phyloP scores from a whole-genome alignment of 2,329 filamentous ascomycete species.

The Teratosphaeria viscida region DNA sequence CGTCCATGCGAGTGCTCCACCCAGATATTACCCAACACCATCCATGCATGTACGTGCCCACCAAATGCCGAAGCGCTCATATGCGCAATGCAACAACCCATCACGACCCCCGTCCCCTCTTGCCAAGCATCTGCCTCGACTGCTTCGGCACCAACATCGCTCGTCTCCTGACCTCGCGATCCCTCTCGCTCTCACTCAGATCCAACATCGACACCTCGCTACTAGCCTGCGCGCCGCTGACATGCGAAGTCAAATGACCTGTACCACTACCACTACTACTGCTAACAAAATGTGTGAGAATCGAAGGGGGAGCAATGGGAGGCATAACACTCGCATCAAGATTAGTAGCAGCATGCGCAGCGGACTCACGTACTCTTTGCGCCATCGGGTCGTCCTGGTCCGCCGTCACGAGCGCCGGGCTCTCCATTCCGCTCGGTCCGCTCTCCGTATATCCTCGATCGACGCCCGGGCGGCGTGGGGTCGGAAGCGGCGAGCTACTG shows the following conservation, averaged over 20 bases:
- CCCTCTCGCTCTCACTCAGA: not conserved
- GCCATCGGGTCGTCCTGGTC: constrained; percentile 49
- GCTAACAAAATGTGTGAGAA: not conserved
- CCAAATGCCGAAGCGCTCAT: too few relatives aligned
- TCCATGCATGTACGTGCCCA: not conserved
- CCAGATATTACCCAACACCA: not conserved
- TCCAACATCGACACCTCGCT: not conserved
- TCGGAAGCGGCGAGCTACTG: constrained; percentile 6
- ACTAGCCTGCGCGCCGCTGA: not conserved
- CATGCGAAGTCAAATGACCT: not conserved
- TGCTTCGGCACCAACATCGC: not conserved
- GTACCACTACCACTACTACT: not conserved
- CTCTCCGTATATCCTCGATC: constrained; percentile 59
- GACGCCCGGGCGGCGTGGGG: constrained; percentile 40
- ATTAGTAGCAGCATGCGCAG: not conserved
- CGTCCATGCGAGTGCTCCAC: not conserved
- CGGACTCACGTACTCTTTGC: constrained; percentile 38
- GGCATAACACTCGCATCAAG: not conserved
- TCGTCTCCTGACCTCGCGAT: not conserved
- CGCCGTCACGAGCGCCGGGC: constrained; percentile 51
- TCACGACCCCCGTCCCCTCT: not conserved
- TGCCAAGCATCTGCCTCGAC: not conserved
- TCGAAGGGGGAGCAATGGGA: not conserved
- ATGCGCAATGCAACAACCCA: too few relatives aligned
- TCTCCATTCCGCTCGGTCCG: constrained; percentile 51